Percentiles rank a stretch among this genome's conserved stretches.
These are phyloP conservation scores for Fusarium penzigii DNA, from an alignment of 2,329 filamentous ascomycete species.

Conservation along the genomic window DNA sequence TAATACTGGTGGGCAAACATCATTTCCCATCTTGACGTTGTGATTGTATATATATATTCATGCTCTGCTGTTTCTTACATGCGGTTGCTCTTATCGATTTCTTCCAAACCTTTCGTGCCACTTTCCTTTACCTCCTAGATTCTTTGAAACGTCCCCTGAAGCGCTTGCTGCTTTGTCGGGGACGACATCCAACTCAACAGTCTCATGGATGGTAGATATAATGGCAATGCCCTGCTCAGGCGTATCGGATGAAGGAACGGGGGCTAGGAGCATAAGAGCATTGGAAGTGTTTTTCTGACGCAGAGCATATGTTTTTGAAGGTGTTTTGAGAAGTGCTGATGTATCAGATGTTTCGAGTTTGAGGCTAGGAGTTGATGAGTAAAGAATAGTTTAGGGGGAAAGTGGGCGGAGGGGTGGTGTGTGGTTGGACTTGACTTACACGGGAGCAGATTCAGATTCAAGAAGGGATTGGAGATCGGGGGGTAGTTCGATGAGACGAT, in stretches of 20 bases:
- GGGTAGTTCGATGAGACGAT: slow-evolving; percentile 64
- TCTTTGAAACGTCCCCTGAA: slow-evolving; percentile 23
- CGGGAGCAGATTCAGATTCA: slow-evolving; percentile 53
- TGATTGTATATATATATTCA: not conserved
- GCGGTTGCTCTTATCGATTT: slow-evolving; percentile 37
- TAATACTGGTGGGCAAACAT: no score
- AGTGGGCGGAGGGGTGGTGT: not conserved
- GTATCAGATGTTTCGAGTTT: slow-evolving; percentile 51
- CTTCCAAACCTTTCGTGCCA: slow-evolving; percentile 63
- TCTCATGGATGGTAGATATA: slow-evolving; percentile 61
- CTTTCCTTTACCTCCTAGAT: slow-evolving; percentile 45
- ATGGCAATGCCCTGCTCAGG: slow-evolving; percentile 43
- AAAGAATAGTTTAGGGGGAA: no score
- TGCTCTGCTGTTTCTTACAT: not conserved
- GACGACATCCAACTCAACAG: slow-evolving; percentile 58
- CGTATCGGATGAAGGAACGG: slow-evolving; percentile 5
- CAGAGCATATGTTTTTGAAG: slow-evolving; percentile 56
- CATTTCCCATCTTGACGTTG: no score
- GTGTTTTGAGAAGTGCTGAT: slow-evolving; percentile 53
- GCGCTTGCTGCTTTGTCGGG: slow-evolving; percentile 32
- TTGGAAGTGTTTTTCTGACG: slow-evolving; percentile 70
- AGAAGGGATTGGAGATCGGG: slow-evolving; percentile 58
- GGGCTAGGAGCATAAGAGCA: slow-evolving; percentile 58
- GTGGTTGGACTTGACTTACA: slow-evolving; percentile 41
- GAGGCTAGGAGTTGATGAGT: slow-evolving; percentile 37